These are phyloP conservation scores for Vachellia pachyceras DNA, from an alignment of 306 rosid genomes.

Conservation along the genomic window DNA sequence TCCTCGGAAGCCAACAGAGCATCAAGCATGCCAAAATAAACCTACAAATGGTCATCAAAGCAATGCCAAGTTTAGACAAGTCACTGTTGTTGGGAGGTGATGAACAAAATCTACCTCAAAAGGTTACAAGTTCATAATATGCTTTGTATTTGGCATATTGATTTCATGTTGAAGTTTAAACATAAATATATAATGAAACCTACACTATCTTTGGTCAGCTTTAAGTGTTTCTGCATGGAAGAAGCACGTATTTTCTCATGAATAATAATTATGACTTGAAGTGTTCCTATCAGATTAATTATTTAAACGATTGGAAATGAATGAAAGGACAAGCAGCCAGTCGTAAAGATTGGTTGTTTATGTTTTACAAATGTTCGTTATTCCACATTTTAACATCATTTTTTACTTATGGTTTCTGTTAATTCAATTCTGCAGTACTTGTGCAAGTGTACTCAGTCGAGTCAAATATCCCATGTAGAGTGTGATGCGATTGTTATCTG, in stretches of 20 bases:
- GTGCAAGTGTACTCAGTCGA: no score
- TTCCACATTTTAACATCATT: not conserved
- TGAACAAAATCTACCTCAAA: constrained; percentile 1
- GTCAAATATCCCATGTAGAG: no score
- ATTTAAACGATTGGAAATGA: not conserved
- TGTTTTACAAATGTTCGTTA: not conserved
- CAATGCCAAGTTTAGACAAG: not conserved
- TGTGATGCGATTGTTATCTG: not conserved
- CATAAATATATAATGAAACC: constrained; percentile 8
- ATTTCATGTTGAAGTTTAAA: not conserved
- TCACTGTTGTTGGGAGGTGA: not conserved
- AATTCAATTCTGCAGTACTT: not conserved
- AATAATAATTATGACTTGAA: not conserved
- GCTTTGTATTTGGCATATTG: not conserved
- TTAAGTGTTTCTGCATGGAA: constrained; percentile 1
- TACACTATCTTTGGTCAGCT: not conserved
- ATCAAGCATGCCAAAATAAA: constrained; percentile 63
- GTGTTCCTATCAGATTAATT: not conserved
- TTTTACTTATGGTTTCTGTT: not conserved
- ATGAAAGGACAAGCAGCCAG: not conserved
- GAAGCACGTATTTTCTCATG: not conserved
- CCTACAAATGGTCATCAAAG: constrained; percentile 38
- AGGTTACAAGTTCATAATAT: constrained; percentile 1
- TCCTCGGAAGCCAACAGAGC: constrained; percentile 58
- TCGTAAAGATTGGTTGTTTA: not conserved